Evolutionary conservation across 208 protist species (phyloP).

Genomic region (Trypanosoma theileri): DNA sequence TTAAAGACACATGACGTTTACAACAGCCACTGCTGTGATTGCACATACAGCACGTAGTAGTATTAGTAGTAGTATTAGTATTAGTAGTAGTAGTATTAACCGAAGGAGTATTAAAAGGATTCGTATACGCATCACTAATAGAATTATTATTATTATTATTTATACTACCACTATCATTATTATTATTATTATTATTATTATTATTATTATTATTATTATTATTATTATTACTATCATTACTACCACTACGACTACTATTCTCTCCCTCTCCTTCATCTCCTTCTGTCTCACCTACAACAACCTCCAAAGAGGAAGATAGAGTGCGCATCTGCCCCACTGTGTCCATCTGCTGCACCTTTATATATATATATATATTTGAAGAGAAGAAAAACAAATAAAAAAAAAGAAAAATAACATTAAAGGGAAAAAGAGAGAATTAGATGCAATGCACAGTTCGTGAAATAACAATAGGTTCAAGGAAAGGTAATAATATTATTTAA

Average conservation of each 20-base stretch:
- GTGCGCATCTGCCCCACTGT: no score
- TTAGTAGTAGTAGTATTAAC: not conserved
- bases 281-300: no score
- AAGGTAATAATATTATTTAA: slow-evolving; percentile 8
- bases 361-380: not conserved
- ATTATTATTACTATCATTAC: no score
- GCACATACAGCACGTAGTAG: not conserved
- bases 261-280: no score
- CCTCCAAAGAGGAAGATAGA: no score
- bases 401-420: not conserved
- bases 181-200: no score
- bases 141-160: no score
- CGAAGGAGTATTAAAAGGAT: not conserved
- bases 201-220: no score
- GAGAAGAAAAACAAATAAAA: not conserved
- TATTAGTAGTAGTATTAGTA: not conserved
- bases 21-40: not conserved
- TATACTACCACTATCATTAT: no score
- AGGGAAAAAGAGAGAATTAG: not conserved
- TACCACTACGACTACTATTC: no score
- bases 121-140: no score
- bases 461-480: slow-evolving; percentile 8
- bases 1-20: not conserved
- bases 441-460: not conserved
- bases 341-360: no score